Conservation (phyloP, 2,329 filamentous ascomycete species). For the Zymoseptoria ardabiliae region DNA sequence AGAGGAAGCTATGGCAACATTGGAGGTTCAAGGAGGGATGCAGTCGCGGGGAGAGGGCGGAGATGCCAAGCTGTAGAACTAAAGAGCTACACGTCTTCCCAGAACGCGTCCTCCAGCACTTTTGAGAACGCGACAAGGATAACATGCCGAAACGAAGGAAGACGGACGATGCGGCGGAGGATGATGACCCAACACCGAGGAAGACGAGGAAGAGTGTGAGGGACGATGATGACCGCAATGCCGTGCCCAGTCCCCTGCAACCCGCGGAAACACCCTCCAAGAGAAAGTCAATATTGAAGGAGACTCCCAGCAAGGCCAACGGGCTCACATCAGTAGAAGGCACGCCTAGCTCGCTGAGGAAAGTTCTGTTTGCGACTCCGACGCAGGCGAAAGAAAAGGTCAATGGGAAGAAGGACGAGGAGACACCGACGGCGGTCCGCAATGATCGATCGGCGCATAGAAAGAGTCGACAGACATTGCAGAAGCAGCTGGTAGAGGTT, state of each 20-base stretch:
- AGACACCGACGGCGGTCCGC: slow-evolving; percentile 49
- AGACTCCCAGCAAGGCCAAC: slow-evolving; percentile 23
- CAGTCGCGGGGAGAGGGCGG: background rate
- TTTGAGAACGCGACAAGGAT: background rate
- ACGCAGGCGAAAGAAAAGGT: slow-evolving; percentile 31
- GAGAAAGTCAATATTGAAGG: slow-evolving; percentile 28
- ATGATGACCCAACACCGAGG: slow-evolving; percentile 20
- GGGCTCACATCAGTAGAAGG: slow-evolving; percentile 18
- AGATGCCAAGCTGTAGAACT: background rate
- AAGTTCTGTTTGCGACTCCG: slow-evolving; percentile 41
- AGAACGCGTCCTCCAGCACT: background rate
- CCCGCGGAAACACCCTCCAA: slow-evolving; percentile 26
- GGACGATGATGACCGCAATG: slow-evolving; percentile 5
- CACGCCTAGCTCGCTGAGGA: slow-evolving; percentile 40
- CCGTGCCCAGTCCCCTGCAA: slow-evolving; percentile 10
- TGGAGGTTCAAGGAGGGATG: background rate
- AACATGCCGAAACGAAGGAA: slow-evolving; percentile 22
- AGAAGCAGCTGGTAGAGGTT: slow-evolving; percentile 61
- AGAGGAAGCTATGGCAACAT: background rate
- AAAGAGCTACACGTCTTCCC: slow-evolving; percentile 5
- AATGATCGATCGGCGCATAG: slow-evolving; percentile 79
- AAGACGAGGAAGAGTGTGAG: slow-evolving; percentile 17
- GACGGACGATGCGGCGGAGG: slow-evolving; percentile 11
- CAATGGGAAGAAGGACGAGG: slow-evolving; percentile 36
- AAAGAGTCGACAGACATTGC: slow-evolving; percentile 72